Base-by-base conservation (phyloP, 805 yeast species). In the Nadsonia fulvescens region DNA sequence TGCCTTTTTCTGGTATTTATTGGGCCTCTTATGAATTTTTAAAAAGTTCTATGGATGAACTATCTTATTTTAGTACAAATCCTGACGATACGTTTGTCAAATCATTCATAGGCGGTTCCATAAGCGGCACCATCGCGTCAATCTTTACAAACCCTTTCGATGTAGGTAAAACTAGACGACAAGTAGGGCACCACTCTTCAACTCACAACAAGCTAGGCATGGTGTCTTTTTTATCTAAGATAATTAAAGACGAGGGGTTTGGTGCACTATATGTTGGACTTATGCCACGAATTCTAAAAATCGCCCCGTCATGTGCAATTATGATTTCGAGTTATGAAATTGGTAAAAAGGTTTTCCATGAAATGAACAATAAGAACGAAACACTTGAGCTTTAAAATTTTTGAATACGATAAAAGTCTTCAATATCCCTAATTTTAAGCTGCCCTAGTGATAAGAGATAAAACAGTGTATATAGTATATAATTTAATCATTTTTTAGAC, bases 301-400 rank as follows among this genome's bases (percentile, higher is more conserved):
- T 89, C 14, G 93, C 95, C 0, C 96, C 98, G 7, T 72, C 94
- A 9, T 89, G 98, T 61, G 98, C 98, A 2, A 86, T 89, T 19
- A 89, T 89, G 98, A 82, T 89, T 23, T 79, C 95, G 8, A 74
- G 89, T 20, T 89, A 89, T 46, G 98, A 89, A 47, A 56, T 83
- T 22, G 76, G 91, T 14, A 89, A 89, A 49, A 66, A 66, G 30
- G 44, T 70, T n/a, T 46, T 50, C 26, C 32, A 32, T 6, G 33
- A 32, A 13, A 27, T 36, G 20, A 38, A 42, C 30, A 34, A 24
- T 5, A 11, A 20, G 3, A 12, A 6, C 23, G n/a, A n/a, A n/a
- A n/a, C n/a, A n/a, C n/a, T n/a, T n/a, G n/a, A n/a, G n/a, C n/a
- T n/a, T n/a, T n/a, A n/a, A n/a, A n/a, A n/a, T n/a, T n/a, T n/a